These are phyloP conservation scores for Thermomucor indicae-seudaticae DNA, from an alignment of 371 early-diverging fungal species.

Conservation along the genomic window DNA sequence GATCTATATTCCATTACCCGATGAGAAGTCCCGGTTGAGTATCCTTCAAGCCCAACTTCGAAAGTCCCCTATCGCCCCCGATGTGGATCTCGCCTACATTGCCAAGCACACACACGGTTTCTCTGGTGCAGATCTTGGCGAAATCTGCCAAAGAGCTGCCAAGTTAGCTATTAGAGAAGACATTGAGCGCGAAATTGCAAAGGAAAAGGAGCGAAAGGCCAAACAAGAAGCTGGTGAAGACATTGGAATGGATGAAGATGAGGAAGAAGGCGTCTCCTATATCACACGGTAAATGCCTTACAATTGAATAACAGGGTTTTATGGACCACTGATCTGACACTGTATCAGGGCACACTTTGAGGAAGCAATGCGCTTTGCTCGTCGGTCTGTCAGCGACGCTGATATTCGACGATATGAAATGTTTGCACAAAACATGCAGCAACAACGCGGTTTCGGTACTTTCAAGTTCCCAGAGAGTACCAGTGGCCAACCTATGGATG, in stretches of 20 bases:
- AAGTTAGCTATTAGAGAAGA: conserved; percentile 99
- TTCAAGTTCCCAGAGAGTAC: conserved; percentile 94
- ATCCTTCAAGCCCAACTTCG: conserved; percentile 95
- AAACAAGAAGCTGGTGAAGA: conserved; percentile 61
- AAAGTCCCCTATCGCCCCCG: conserved; percentile 91
- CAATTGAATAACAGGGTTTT: not conserved
- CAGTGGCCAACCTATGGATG: conserved; percentile 38
- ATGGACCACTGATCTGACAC: not conserved
- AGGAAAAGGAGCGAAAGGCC: conserved; percentile 70
- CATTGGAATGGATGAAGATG: conserved; percentile 79
- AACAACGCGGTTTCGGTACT: conserved; percentile 84
- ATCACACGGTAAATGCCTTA: conserved; percentile 64
- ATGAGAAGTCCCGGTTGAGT: conserved; percentile 83
- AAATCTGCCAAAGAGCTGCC: conserved; percentile 99
- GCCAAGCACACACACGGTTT: conserved; percentile 95
- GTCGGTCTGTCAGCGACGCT: conserved; percentile 95
- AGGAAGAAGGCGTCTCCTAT: conserved; percentile 78
- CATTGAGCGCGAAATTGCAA: conserved; percentile 90
- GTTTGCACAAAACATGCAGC: conserved; percentile 98
- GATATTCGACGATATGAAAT: conserved; percentile 99
- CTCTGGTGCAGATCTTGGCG: conserved; percentile 99
- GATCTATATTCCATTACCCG: conserved; percentile 99
- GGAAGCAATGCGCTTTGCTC: conserved; percentile 97
- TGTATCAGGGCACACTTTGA: conserved; percentile 85
- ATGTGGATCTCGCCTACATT: conserved; percentile 86